Percentiles rank a stretch among this genome's conserved stretches.
phyloP scores from a whole-genome alignment of 768 basidiomycete species.

The Tulasnella sp. region DNA sequence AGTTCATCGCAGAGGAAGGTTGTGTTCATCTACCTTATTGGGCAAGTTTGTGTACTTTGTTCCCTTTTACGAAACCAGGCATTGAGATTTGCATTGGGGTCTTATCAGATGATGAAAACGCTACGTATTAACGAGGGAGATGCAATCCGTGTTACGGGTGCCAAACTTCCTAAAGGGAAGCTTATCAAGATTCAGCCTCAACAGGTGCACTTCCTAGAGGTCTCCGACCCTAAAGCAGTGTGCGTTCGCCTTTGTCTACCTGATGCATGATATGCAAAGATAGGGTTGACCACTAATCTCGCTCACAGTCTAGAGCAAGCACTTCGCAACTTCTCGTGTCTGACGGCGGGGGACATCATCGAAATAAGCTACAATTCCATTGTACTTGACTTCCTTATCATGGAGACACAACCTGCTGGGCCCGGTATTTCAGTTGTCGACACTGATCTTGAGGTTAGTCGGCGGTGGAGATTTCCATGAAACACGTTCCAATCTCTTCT shows the following conservation, averaged over 20 bases:
- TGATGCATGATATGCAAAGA: background rate
- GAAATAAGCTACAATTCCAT: slow-evolving; percentile 97
- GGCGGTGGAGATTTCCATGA: slow-evolving; percentile 1
- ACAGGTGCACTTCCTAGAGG: slow-evolving; percentile 85
- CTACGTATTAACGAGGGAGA: slow-evolving; percentile 88
- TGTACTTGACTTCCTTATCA: slow-evolving; percentile 86
- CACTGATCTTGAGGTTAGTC: slow-evolving; percentile 68
- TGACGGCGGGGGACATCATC: slow-evolving; percentile 94
- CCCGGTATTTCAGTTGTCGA: slow-evolving; percentile 83
- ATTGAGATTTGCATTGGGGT: background rate
- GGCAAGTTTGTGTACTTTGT: slow-evolving; percentile 29
- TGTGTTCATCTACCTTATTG: slow-evolving; percentile 91
- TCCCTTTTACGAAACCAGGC: background rate
- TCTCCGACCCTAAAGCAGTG: slow-evolving; percentile 97
- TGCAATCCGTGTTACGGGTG: slow-evolving; percentile 81
- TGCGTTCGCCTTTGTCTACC: slow-evolving; percentile 32
- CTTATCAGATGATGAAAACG: slow-evolving; percentile 80
- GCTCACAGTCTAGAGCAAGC: slow-evolving; percentile 75
- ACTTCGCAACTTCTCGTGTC: slow-evolving; percentile 77
- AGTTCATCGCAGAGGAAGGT: slow-evolving; percentile 97
- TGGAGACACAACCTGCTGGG: slow-evolving; percentile 81
- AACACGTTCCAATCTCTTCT: background rate
- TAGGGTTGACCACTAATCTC: background rate
- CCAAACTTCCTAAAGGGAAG: slow-evolving; percentile 82
- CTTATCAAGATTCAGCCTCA: slow-evolving; percentile 96